phyloP scores from a whole-genome alignment of 257 asterid species.

The Solanum etuberosum region DNA sequence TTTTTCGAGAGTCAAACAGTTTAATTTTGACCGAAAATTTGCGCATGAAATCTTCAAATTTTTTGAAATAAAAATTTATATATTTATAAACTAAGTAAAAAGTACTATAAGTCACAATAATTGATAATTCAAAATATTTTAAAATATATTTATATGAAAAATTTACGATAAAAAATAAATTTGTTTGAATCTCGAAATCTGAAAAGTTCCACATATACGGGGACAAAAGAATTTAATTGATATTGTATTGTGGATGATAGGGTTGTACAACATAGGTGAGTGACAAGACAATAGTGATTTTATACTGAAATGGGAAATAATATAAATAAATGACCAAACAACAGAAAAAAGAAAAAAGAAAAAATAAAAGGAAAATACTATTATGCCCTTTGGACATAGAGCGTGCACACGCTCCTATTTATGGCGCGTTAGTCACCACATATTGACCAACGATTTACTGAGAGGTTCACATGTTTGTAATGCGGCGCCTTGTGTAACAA shows the following conservation, averaged over 20 bases:
- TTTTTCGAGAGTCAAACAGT: too few species aligned
- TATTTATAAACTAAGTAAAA: too few species aligned
- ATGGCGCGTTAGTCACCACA: not conserved
- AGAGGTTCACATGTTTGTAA: not conserved
- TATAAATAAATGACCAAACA: not conserved
- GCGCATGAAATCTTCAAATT: too few species aligned
- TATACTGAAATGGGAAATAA: not conserved
- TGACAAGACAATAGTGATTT: slow-evolving; percentile 4
- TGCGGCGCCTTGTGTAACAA: not conserved
- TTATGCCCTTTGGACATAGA: not conserved
- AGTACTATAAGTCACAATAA: too few species aligned
- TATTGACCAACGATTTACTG: not conserved
- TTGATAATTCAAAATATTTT: too few species aligned
- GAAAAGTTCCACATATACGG: too few species aligned
- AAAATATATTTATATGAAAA: too few species aligned
- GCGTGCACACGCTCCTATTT: not conserved
- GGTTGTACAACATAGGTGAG: not conserved
- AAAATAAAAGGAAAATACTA: not conserved
- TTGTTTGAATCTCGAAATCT: too few species aligned
- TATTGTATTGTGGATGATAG: not conserved
- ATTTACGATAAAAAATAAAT: too few species aligned
- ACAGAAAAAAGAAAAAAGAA: not conserved
- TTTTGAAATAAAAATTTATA: too few species aligned
- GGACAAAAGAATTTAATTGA: too few species aligned
- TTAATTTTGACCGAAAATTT: too few species aligned